Percentiles rank a stretch among this genome's conserved stretches.
These are phyloP conservation scores for Lobulomyces angularis DNA, from an alignment of 192 early-diverging fungal species.

Conservation along the genomic window DNA sequence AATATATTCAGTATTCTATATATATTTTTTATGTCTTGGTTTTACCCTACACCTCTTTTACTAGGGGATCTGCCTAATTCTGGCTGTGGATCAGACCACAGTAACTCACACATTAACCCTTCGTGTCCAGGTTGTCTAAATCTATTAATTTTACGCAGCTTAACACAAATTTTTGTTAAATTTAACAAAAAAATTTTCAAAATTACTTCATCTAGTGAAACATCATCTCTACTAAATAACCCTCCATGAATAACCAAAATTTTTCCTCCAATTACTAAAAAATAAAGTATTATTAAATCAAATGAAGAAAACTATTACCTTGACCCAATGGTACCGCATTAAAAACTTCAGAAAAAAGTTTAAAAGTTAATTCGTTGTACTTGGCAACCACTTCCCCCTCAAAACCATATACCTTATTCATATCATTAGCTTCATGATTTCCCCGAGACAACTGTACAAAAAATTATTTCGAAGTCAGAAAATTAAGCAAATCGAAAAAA, in stretches of 20 bases:
- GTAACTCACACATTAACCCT: slow-evolving; percentile 83
- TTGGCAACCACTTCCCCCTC: slow-evolving; percentile 96
- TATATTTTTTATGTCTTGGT: too few relatives aligned
- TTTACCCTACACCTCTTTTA: slow-evolving; percentile 92
- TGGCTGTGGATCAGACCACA: slow-evolving; percentile 95
- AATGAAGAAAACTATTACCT: too few relatives aligned
- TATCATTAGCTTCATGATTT: slow-evolving; percentile 96
- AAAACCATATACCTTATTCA: slow-evolving; percentile 99
- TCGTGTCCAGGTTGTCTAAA: slow-evolving; percentile 64
- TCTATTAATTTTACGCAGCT: slow-evolving; percentile 71
- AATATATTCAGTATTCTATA: too few relatives aligned
- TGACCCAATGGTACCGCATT: slow-evolving; percentile 86
- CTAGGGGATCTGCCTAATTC: slow-evolving; percentile 68
- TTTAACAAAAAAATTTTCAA: background rate
- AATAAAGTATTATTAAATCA: too few relatives aligned
- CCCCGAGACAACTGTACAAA: slow-evolving; percentile 89
- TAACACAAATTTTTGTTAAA: slow-evolving; percentile 2
- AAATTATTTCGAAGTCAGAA: too few relatives aligned
- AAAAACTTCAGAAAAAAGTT: slow-evolving; percentile 89
- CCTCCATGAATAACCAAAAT: slow-evolving; percentile 97
- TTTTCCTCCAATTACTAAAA: slow-evolving; percentile 78
- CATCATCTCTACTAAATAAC: slow-evolving; percentile 77
- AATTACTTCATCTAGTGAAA: slow-evolving; percentile 68
- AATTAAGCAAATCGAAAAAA: too few relatives aligned
- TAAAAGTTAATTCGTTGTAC: slow-evolving; percentile 84